Percentiles rank a stretch among this genome's conserved stretches.
These are phyloP conservation scores for sorghum (Sorghum bicolor) DNA, from an alignment of 176 grass and related monocot species.

Conservation along the genomic window DNA sequence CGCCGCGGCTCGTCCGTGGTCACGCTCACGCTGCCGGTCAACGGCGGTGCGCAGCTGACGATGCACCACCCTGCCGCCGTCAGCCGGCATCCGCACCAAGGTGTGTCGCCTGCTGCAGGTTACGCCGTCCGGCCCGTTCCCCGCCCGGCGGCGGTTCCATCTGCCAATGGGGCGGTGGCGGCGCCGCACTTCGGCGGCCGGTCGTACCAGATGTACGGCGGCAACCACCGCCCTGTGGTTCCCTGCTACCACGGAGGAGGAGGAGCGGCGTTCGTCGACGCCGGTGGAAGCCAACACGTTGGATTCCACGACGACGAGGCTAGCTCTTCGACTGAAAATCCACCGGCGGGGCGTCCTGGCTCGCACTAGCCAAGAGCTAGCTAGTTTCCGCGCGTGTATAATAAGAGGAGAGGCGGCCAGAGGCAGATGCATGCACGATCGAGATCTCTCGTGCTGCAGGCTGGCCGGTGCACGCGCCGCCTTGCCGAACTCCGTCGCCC, in stretches of 20 bases:
- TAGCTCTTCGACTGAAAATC: constrained; percentile 4
- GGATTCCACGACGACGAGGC: not conserved
- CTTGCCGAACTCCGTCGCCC: not conserved
- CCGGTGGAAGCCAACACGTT: not conserved
- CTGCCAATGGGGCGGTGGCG: not conserved
- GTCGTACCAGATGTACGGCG: not conserved
- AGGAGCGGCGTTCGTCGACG: not conserved
- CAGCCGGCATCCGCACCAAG: not conserved
- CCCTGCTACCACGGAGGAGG: not conserved
- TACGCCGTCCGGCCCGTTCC: not conserved
- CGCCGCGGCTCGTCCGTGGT: not conserved
- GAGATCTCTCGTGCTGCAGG: not conserved
- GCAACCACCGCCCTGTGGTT: not conserved
- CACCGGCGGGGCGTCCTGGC: not conserved
- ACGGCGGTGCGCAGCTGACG: not conserved
- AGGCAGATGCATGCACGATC: not conserved
- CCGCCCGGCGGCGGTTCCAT: not conserved
- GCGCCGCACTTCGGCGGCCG: not conserved
- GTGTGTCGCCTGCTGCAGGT: not conserved
- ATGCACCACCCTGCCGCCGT: not conserved
- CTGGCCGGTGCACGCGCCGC: not conserved
- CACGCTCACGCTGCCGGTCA: not conserved
- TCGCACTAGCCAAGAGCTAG: not conserved
- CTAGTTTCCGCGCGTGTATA: not conserved
- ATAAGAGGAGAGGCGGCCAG: not conserved